Evolutionary conservation across 129 eudicot species (phyloP).

Genomic region (Smallanthus sonchifolius): DNA sequence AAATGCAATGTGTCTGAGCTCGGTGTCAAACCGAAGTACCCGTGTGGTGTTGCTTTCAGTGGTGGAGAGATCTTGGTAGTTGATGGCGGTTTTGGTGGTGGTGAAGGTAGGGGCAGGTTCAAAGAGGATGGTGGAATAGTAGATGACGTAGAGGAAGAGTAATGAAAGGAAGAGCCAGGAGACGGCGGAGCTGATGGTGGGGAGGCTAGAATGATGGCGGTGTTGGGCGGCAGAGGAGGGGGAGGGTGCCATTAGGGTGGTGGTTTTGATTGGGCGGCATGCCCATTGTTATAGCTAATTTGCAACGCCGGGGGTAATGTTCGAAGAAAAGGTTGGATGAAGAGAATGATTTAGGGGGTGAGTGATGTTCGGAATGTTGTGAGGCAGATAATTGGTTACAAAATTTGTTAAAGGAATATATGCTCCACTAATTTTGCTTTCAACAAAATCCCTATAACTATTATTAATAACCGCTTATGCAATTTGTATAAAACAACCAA

Average conservation of each 20-base stretch:
- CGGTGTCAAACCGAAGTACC: constrained; percentile 23
- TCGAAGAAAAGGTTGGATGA: constrained; percentile 19
- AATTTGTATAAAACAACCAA: too few species aligned
- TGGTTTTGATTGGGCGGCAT: constrained; percentile 24
- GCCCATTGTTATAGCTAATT: constrained; percentile 33
- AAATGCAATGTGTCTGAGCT: constrained; percentile 44
- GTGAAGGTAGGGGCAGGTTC: constrained; percentile 29
- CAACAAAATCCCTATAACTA: neutral
- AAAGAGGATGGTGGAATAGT: constrained; percentile 35
- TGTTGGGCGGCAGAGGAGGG: constrained; percentile 17
- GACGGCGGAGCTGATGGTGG: constrained; percentile 22
- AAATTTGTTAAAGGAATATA: constrained; percentile 16
- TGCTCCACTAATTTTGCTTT: constrained; percentile 19
- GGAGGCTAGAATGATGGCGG: constrained; percentile 26
- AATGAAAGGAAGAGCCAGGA: constrained; percentile 35
- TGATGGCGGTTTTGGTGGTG: constrained; percentile 7
- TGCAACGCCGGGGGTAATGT: constrained; percentile 10
- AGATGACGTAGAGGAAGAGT: constrained; percentile 28
- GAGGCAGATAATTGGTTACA: constrained; percentile 26
- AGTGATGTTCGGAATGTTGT: constrained; percentile 32
- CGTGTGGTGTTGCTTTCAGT: constrained; percentile 13
- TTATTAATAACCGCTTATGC: neutral
- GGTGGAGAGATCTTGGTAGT: constrained; percentile 8
- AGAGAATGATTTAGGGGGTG: constrained; percentile 18
- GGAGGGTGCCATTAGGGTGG: constrained; percentile 32